Percentiles rank a stretch among this genome's conserved stretches.
These are phyloP conservation scores for Tetrastigma voinierianum DNA, from an alignment of 164 flowering plant genomes.

Conservation along the genomic window DNA sequence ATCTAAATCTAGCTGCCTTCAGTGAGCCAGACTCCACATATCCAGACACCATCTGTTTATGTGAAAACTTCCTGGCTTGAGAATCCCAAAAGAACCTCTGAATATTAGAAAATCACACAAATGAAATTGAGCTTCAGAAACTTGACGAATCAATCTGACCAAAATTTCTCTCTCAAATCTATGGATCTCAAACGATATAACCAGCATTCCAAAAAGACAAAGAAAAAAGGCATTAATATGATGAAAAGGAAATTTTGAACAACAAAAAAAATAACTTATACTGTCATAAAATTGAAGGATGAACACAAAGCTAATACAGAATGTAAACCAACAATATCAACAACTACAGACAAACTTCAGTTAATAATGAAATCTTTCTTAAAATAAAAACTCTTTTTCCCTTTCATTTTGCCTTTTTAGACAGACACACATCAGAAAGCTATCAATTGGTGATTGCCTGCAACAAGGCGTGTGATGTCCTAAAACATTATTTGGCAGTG, in stretches of 20 bases:
- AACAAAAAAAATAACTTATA: neutral
- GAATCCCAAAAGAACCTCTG: constrained; percentile 4
- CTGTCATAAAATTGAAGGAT: neutral
- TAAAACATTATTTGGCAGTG: no score
- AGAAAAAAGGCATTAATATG: constrained; percentile 4
- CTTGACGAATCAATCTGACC: constrained; percentile 12
- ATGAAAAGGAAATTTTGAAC: neutral
- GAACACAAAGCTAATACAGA: neutral
- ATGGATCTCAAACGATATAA: constrained; percentile 17
- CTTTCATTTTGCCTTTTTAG: no score
- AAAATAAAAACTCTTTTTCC: no score
- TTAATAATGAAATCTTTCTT: no score
- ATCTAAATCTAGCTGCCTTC: constrained; percentile 6
- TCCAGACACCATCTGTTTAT: constrained; percentile 7
- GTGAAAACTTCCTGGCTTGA: constrained; percentile 7
- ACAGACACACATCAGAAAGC: no score
- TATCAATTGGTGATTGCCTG: no score
- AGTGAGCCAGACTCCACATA: constrained; percentile 4
- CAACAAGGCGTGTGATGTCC: no score
- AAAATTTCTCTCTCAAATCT: constrained; percentile 15
- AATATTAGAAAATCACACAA: constrained; percentile 9
- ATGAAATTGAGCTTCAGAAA: constrained; percentile 13
- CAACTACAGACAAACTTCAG: no score
- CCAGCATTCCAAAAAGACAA: constrained; percentile 15
- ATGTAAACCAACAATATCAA: neutral